Base-by-base conservation (phyloP, 805 yeast genomes). In the Grigorovia humatica region DNA sequence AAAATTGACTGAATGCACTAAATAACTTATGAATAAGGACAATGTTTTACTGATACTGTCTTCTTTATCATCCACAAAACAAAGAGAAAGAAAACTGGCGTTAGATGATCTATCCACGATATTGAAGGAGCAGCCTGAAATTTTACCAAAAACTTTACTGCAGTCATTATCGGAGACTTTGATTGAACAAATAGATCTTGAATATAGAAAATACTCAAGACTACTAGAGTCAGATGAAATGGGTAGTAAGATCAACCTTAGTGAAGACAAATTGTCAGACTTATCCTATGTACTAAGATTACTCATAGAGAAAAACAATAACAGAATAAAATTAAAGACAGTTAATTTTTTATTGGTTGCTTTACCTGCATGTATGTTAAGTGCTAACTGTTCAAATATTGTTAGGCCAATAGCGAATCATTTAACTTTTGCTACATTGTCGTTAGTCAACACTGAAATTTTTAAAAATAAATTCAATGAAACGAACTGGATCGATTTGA, bases 41-140 rank as follows among this genome's bases (percentile, higher is more conserved):
- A 49, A 48, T 35, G 49, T 60, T 46, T 27, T 13, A 35, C 35
- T 8, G 38, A 48, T 30, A 49, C 50, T 19, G 13, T 59, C 56
- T 44, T 38, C 55, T 32, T 66, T 82, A 43, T 68, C 67, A 23
- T 82, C 87, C 0, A 54, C 73, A 2, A 81, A 76, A 58, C 67
- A 79, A 35, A 76, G 74, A 54, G 85, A 80, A 13, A 67, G 87
- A 42, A 78, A 70, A 55, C 79, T 75, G 47, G 84, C 78, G 0
- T 58, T 82, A 9, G 62, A 63, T 19, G 68, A 62, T 29, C 57
- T 79, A 29, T 72, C 72, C 11, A 67, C 61, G 48, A 62, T 56
- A 4, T 51, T 55, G 51, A 60, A 54, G 54, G 59, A 57, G 51
- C 46, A 51, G 27, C 67, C 65, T 20, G 59, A 49, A 46, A 48